Conservation (phyloP, 768 basidiomycete species). For the Chalciporus piperatus region DNA sequence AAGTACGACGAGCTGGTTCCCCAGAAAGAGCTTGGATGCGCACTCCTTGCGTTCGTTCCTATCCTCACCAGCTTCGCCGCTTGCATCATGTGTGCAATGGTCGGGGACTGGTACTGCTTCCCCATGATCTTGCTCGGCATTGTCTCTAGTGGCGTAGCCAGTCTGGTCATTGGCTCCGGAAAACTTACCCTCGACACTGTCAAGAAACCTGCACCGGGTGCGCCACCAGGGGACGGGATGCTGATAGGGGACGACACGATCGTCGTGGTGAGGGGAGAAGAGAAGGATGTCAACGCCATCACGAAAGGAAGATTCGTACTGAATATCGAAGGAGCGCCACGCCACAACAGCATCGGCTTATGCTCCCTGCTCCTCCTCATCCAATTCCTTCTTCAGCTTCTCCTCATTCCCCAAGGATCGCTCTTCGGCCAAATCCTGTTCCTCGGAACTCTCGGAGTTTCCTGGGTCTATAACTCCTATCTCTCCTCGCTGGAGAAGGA, state of each 20-base stretch:
- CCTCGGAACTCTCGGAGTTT: constrained; percentile 28
- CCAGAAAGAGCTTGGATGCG: neutral
- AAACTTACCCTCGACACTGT: constrained; percentile 16
- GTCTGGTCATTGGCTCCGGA: constrained; percentile 31
- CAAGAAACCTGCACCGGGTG: constrained; percentile 19
- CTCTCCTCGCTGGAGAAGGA: constrained; percentile 38
- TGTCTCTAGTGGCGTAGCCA: constrained; percentile 30
- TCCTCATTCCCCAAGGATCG: constrained; percentile 33
- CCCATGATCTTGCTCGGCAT: constrained; percentile 34
- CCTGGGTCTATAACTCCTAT: constrained; percentile 36
- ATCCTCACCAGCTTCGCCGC: constrained; percentile 22
- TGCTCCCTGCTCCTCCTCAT: constrained; percentile 30
- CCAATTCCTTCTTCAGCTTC: constrained; percentile 34
- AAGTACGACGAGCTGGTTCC: constrained; percentile 13
- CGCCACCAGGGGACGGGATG: constrained; percentile 33
- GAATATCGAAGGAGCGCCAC: constrained; percentile 8
- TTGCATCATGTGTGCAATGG: constrained; percentile 24
- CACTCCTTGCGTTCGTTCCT: constrained; percentile 23
- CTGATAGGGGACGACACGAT: constrained; percentile 24
- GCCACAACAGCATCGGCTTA: constrained; percentile 23
- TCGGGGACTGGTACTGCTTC: constrained; percentile 31
- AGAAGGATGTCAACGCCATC: constrained; percentile 30
- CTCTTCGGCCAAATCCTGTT: constrained; percentile 38
- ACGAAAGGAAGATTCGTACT: constrained; percentile 32
- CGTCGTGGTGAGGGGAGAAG: constrained; percentile 31